Evolutionary conservation across 2,329 filamentous ascomycete genomes (phyloP), one percentile per base, ranked within the genome.

Genomic region (Fusarium sp.): DNA sequence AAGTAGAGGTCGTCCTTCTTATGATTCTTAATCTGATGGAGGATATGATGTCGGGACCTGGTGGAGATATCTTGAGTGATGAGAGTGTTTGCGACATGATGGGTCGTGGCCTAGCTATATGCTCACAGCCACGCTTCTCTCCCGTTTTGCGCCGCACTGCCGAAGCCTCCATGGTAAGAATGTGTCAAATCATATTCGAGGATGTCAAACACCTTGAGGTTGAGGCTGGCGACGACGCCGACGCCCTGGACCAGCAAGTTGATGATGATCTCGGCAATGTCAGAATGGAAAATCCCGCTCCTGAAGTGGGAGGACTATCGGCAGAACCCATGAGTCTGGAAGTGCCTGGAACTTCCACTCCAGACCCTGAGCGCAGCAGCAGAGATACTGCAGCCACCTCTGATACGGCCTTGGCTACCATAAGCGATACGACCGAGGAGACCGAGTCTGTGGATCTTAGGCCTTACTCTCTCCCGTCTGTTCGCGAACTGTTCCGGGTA

Each of bases 21-120:
- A 91, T 96, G 81, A 98, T 99, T 73, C 80, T 99, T 61, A 96
- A 97, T 76, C 86, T 99, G 45, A 99, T 99, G 96, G 96, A 99
- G 79, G 92, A 94, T 74, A 97, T 99, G 91, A 90, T 99, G 73
- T 96, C 94, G 17, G 93, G 96, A 1, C 93, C 94, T 0, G 94
- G 95, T 29, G 96, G 96, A 36, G 91, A 96, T 69, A 88, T 98
- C 13, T 83, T 99, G n/a, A 96, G 95, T 59, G 96, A 99, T 74
- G 95, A 98, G 81, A 98, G 95, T 76, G 94, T 99, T 13, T 99
- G 96, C 77, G 94, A 97, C 77, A 98, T 99, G 94, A 98, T 99
- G 95, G 96, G 97, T 77, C 95, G 94, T 3, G 96, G 95, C 2
- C 80, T 99, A 69, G 97, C 94, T 75, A 98, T 99, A 83, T 99